Evolutionary conservation across 768 basidiomycete genomes (phyloP), one percentile per base, ranked within the genome.

Genomic region (Terana coerulea): DNA sequence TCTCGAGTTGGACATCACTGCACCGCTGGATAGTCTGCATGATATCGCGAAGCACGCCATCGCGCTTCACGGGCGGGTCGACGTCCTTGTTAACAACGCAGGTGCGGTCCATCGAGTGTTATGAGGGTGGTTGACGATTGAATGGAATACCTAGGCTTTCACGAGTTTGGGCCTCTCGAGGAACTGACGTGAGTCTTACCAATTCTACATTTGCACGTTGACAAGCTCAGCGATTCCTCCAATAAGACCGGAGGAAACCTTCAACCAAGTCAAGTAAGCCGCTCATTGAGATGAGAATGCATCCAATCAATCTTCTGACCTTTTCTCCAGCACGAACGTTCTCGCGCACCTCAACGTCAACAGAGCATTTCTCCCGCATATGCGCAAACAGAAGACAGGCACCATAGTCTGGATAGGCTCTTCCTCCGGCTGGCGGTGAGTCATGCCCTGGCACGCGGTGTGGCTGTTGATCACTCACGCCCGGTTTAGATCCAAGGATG

Each of bases 61-160:
- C 21, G 64, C 41, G 0, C 58, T 75, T 17, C 61, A 78, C 53
- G 75, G 75, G 0, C 62, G 65, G 25, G 55, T 78, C 24, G 75
- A 79, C 48, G 75, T 76, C 0, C 50, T 78, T 0, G 72, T 79
- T 12, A 77, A 77, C 49, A 76, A 75, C 53, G 75, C 76, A 9
- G 75, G 54, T n/a, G n/a, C n/a, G n/a, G n/a, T n/a, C n/a, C n/a
- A n/a, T n/a, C n/a, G n/a, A n/a, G n/a, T n/a, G n/a, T n/a, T n/a
- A n/a, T n/a, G n/a, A n/a, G n/a, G n/a, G n/a, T n/a, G n/a, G n/a
- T n/a, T n/a, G n/a, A n/a, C n/a, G n/a, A n/a, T n/a, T n/a, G n/a
- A n/a, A n/a, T n/a, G n/a, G n/a, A n/a, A n/a, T n/a, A n/a, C n/a
- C n/a, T n/a, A n/a, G n/a, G n/a, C 9, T 67, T 66, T 48, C 40